phyloP scores from a whole-genome alignment of 2,329 filamentous ascomycete species.

The Aspergillus floridensis region DNA sequence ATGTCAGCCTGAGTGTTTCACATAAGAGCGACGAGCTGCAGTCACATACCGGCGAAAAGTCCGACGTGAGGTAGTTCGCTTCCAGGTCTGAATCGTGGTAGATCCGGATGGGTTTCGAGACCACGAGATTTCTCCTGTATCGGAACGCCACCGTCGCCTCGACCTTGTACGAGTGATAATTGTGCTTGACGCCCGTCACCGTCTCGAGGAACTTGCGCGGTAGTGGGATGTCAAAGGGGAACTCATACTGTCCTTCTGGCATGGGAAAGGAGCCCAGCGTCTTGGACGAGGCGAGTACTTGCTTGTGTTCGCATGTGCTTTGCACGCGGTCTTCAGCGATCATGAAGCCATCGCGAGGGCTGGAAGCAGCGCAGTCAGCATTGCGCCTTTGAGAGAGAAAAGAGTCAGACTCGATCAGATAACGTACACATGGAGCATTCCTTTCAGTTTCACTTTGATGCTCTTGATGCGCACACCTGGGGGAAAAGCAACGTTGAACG shows the following conservation, averaged over 20 bases:
- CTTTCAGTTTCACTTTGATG: slow-evolving; percentile 17
- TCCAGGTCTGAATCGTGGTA: slow-evolving; percentile 10
- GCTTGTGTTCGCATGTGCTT: slow-evolving; percentile 14
- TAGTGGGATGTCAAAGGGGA: slow-evolving; percentile 19
- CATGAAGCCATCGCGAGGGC: slow-evolving; percentile 2
- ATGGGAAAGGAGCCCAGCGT: slow-evolving; percentile 17
- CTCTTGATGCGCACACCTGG: slow-evolving; percentile 10
- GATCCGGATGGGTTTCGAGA: slow-evolving; percentile 18
- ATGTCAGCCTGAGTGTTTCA: background rate
- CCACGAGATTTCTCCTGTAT: slow-evolving; percentile 1
- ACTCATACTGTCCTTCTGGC: slow-evolving; percentile 20
- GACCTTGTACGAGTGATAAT: slow-evolving; percentile 20
- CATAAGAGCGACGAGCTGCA: background rate
- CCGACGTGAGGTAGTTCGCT: background rate
- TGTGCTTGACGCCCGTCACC: slow-evolving; percentile 8
- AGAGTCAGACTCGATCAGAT: no score
- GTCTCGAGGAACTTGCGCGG: slow-evolving; percentile 13
- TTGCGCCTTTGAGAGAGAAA: background rate
- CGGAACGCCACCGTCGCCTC: slow-evolving; percentile 13
- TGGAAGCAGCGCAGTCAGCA: slow-evolving; percentile 1
- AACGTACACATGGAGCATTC: slow-evolving; percentile 17
- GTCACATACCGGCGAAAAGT: slow-evolving; percentile 5
- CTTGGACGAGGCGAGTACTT: slow-evolving; percentile 16
- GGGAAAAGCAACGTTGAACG: slow-evolving; percentile 10
- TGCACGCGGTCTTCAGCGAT: slow-evolving; percentile 3